Evolutionary conservation across 192 early-diverging fungal genomes (phyloP).

Genomic region (Entophlyctis luteolus): DNA sequence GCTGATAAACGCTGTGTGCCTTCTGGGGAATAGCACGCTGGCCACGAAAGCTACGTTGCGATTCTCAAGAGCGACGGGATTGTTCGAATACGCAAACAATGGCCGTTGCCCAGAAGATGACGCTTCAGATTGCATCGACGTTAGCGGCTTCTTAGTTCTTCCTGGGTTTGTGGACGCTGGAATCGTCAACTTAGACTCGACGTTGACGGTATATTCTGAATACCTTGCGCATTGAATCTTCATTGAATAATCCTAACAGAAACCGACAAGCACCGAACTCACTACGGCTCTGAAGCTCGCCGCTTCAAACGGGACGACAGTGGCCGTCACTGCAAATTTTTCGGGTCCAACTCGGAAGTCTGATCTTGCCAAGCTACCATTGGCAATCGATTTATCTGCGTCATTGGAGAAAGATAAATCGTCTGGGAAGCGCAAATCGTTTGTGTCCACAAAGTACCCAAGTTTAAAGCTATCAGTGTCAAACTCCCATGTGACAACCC

Average conservation of each 20-base stretch:
- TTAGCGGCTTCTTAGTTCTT: slow-evolving; percentile 33
- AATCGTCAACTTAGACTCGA: slow-evolving; percentile 7
- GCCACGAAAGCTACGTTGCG: too few species aligned
- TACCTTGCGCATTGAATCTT: not conserved
- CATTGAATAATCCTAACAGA: not conserved
- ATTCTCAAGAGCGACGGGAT: not conserved
- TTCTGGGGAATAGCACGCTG: too few species aligned
- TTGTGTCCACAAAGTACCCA: not conserved
- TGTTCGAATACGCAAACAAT: not conserved
- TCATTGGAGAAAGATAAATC: too few species aligned
- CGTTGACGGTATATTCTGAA: not conserved
- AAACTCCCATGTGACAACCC: too few species aligned
- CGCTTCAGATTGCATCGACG: slow-evolving; percentile 21
- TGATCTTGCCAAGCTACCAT: not conserved
- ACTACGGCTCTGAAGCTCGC: not conserved
- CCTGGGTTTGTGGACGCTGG: slow-evolving; percentile 42
- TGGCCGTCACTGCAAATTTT: slow-evolving; percentile 16
- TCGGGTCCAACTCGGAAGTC: not conserved
- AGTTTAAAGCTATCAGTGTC: not conserved
- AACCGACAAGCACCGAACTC: slow-evolving; percentile 3
- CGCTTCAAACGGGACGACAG: slow-evolving; percentile 4
- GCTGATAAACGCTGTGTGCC: too few species aligned
- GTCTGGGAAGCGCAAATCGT: not conserved
- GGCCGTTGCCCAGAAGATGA: not conserved
- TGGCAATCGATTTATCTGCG: not conserved